Conservation (phyloP, 106 monocot genomes). For the Chionographis japonica region DNA sequence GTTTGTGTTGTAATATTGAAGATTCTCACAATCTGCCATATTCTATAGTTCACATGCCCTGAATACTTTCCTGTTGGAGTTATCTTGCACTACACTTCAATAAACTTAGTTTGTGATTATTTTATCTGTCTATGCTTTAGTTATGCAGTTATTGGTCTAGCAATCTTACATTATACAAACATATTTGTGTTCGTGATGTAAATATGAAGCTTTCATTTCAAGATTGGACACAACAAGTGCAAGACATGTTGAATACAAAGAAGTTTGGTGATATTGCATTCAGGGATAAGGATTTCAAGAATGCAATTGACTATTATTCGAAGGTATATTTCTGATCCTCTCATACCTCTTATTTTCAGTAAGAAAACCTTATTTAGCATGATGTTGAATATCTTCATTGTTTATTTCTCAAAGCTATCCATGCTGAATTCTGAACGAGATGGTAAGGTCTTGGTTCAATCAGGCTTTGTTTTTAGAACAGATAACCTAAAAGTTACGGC, state of each 20-base stretch:
- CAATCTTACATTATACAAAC: conserved; percentile 5
- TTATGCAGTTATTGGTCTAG: neutral
- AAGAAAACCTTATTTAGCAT: too few species aligned
- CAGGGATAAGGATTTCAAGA: conserved; percentile 88
- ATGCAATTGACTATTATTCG: conserved; percentile 85
- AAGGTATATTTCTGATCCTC: conserved; percentile 36
- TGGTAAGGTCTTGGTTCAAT: too few species aligned
- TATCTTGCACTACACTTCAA: too few species aligned
- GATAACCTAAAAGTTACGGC: too few species aligned
- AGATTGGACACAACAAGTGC: conserved; percentile 98
- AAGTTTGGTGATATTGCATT: conserved; percentile 92
- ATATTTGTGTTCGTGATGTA: conserved; percentile 2
- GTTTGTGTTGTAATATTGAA: too few species aligned
- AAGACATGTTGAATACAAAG: conserved; percentile 91
- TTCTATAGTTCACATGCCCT: too few species aligned
- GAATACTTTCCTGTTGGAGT: too few species aligned
- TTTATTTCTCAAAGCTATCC: neutral
- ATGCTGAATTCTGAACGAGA: too few species aligned
- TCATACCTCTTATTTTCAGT: neutral
- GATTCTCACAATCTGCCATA: too few species aligned
- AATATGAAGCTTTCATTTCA: conserved; percentile 77
- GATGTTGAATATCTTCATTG: too few species aligned
- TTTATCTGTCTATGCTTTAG: neutral
- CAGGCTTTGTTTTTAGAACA: too few species aligned
- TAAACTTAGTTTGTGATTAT: too few species aligned